A percentile compares a stretch with the other conserved stretches of the same genome.
These are phyloP conservation scores for Amanita inopinata DNA, from an alignment of 768 basidiomycete species.

Conservation along the genomic window DNA sequence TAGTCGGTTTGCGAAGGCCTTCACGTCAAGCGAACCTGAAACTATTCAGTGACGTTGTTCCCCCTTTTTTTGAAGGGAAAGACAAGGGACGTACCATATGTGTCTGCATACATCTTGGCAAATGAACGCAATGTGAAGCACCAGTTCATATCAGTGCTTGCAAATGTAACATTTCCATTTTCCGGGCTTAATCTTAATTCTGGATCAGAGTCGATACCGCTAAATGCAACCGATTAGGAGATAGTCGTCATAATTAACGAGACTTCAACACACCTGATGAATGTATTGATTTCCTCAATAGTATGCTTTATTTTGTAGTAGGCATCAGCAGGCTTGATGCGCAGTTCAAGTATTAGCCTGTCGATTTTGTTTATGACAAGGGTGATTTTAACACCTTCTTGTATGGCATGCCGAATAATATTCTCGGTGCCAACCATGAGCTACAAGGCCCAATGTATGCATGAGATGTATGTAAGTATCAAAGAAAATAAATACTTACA, in stretches of 20 bases:
- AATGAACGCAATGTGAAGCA: conserved; percentile 93
- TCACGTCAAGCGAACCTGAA: conserved; percentile 69
- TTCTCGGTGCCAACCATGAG: conserved; percentile 90
- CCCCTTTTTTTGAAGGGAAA: not conserved
- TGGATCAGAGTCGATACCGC: conserved; percentile 82
- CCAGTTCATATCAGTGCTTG: conserved; percentile 95
- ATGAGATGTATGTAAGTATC: conserved; percentile 10
- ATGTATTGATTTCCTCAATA: conserved; percentile 95
- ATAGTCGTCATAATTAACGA: not conserved
- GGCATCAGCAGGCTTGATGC: conserved; percentile 91
- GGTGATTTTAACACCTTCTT: conserved; percentile 83
- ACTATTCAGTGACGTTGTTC: not conserved
- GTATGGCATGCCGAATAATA: conserved; percentile 80
- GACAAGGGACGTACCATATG: conserved; percentile 51
- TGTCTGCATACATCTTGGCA: conserved; percentile 92
- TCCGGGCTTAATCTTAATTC: conserved; percentile 87
- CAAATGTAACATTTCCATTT: conserved; percentile 93
- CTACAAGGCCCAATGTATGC: conserved; percentile 26
- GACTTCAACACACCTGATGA: conserved; percentile 62
- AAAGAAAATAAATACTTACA: conserved; percentile 36
- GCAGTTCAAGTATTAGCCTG: conserved; percentile 89
- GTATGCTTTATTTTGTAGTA: conserved; percentile 99
- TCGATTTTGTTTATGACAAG: conserved; percentile 98
- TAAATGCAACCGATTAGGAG: conserved; percentile 17
- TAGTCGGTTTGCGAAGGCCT: conserved; percentile 78